Evolutionary conservation across 164 flowering plant species (phyloP), one percentile per base, ranked within the genome.

Genomic region (Stephania cephalantha): DNA sequence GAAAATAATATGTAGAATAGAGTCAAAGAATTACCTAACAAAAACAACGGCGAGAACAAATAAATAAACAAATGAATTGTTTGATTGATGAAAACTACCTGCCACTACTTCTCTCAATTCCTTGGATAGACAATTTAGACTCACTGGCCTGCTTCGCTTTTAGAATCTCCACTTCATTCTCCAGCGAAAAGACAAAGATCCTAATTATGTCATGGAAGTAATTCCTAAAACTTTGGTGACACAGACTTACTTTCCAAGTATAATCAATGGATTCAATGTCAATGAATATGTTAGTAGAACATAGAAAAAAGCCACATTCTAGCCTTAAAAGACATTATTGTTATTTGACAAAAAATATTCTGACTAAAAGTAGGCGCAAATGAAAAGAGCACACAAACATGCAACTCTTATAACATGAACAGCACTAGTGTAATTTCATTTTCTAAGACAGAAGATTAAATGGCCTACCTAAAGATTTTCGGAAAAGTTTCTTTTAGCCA

Each of bases 151-250:
- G 84, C 68, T 76, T 84, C 50, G 67, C 77, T 77, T 80, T 85
- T 13, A 81, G 46, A 9, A 69, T 76, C 79, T 90, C 91, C 22
- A 81, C 89, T 84, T 90, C 90, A 80, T 85, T 86, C 98, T 92
- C 85, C 31, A 52, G 76, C 46, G 45, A 17, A 53, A 17, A 70
- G 61, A 48, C 4, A 71, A 31, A 55, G 42, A 22, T 53, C 44
- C 48, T 58, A 70, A 22, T 68, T 13, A 22, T 44, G 46, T 58
- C 65, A 30, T 65, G 20, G n/a, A 46, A 63, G 7, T 35, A 35
- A 35, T 17, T 45, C 20, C 52, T 18, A 12, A 12, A 6, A 71
- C 31, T 30, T 63, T 25, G 71, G 50, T 64, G 17, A 35, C 42
- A 35, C 4, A 35, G 3, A 35, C 42, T 35, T 50, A 9, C 45